Evolutionary conservation across 768 basidiomycete genomes (phyloP), one percentile per base, ranked within the genome.

Genomic region (Auriculariales sp.): DNA sequence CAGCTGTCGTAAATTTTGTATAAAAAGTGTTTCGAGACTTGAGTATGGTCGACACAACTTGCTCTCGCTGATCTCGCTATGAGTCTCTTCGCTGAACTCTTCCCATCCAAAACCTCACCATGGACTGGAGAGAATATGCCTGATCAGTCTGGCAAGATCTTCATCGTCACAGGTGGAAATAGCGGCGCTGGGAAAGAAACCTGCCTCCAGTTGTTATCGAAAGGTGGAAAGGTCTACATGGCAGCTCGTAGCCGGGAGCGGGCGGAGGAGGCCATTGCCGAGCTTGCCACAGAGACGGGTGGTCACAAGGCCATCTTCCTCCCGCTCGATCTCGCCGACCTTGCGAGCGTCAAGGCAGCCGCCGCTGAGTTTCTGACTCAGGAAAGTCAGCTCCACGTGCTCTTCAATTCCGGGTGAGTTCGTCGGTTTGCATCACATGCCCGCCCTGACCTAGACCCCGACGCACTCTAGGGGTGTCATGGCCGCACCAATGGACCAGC

Each of bases 131-230:
- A n/a, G n/a, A n/a, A n/a, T n/a, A n/a, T n/a, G n/a, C n/a, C n/a
- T n/a, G n/a, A n/a, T n/a, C n/a, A n/a, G n/a, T n/a, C n/a, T n/a
- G n/a, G n/a, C n/a, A n/a, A n/a, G n/a, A n/a, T n/a, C n/a, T n/a
- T n/a, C n/a, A n/a, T n/a, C 28, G 11, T 57, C 17, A 53, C 54
- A 6, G 55, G 55, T 6, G 59, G 55, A 2, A 57, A 59, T 46
- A 39, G 31, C 67, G 71, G 79, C 2, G 68, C 82, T 34, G 81
- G 80, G 22, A 77, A 76, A 54, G 77, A 79, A 57, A n/a, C n/a
- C n/a, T n/a, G n/a, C n/a, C n/a, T n/a, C n/a, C 53, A 53, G 2
- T 69, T 82, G 6, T 63, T 83, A 15, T 33, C 54, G 10, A 76
- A 53, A 2, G 32, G 44, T 25, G 52, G 48, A 5, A 53, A 53